Evolutionary conservation across 371 early-diverging fungal genomes (phyloP).

Genomic region (Mucor lusitanicus): DNA sequence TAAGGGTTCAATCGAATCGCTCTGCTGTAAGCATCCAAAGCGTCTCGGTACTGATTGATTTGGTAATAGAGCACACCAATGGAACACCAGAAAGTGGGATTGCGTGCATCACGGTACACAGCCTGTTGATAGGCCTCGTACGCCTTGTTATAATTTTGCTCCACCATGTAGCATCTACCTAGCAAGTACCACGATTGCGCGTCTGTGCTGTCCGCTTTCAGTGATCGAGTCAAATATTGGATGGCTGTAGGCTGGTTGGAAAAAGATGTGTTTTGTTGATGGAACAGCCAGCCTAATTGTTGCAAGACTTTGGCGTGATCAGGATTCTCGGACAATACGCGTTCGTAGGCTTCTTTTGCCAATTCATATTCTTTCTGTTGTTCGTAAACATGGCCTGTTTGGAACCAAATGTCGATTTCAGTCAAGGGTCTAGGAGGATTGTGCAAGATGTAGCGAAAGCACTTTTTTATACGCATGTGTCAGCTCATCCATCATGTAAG

Average conservation of each 20-base stretch:
- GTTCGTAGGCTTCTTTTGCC: slow-evolving; percentile 94
- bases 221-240: slow-evolving; percentile 77
- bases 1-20: slow-evolving; percentile 94
- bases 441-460: slow-evolving; percentile 89
- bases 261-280: slow-evolving; percentile 80
- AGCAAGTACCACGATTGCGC: slow-evolving; percentile 95
- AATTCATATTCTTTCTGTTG: slow-evolving; percentile 87
- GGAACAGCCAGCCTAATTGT: slow-evolving; percentile 96
- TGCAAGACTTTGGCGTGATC: slow-evolving; percentile 95
- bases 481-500: background rate
- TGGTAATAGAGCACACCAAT: slow-evolving; percentile 98
- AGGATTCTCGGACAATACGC: slow-evolving; percentile 86
- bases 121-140: slow-evolving; percentile 98
- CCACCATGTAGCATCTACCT: slow-evolving; percentile 96
- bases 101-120: slow-evolving; percentile 91
- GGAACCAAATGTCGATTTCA: slow-evolving; percentile 96
- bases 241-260: slow-evolving; percentile 86
- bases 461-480: slow-evolving; percentile 47
- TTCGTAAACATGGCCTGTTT: slow-evolving; percentile 97
- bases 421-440: slow-evolving; percentile 95
- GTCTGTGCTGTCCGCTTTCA: slow-evolving; percentile 88
- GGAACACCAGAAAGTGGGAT: slow-evolving; percentile 98
- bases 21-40: slow-evolving; percentile 95
- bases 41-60: slow-evolving; percentile 95
- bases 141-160: slow-evolving; percentile 93